Conservation (phyloP, 2,329 filamentous ascomycete genomes). For the Cladobotryum mycophilum region DNA sequence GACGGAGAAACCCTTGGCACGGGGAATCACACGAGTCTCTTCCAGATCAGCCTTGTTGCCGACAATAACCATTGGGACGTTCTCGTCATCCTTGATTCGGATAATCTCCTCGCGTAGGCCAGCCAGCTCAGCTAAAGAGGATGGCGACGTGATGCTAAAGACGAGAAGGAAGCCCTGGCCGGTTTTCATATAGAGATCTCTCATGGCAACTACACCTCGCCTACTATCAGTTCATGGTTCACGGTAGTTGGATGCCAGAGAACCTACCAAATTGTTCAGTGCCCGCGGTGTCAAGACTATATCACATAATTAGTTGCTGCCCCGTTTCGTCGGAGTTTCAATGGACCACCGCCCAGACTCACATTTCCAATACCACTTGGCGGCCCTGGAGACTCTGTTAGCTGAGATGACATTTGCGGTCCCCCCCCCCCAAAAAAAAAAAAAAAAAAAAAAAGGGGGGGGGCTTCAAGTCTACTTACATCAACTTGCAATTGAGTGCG, state of each 20-base stretch:
- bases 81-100: constrained; percentile 83
- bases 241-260: constrained; percentile 4
- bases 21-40: constrained; percentile 72
- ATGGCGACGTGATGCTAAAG: constrained; percentile 81
- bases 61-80: constrained; percentile 80
- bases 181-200: constrained; percentile 88
- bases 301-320: neutral
- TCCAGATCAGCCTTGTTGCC: constrained; percentile 89
- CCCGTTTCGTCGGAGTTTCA: neutral
- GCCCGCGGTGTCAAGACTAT: constrained; percentile 77
- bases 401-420: constrained; percentile 12
- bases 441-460: neutral
- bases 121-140: constrained; percentile 75
- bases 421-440: too few species aligned
- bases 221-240: neutral
- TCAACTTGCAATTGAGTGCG: constrained; percentile 73
- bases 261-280: constrained; percentile 85
- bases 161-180: constrained; percentile 88
- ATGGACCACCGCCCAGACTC: constrained; percentile 28
- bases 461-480: constrained; percentile 48
- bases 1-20: constrained; percentile 73
- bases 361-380: constrained; percentile 87
- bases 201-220: constrained; percentile 48
- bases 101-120: constrained; percentile 84
- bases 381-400: constrained; percentile 53